Conservation (phyloP, 176 grass and related monocot species). For the Oryza rufipogon region DNA sequence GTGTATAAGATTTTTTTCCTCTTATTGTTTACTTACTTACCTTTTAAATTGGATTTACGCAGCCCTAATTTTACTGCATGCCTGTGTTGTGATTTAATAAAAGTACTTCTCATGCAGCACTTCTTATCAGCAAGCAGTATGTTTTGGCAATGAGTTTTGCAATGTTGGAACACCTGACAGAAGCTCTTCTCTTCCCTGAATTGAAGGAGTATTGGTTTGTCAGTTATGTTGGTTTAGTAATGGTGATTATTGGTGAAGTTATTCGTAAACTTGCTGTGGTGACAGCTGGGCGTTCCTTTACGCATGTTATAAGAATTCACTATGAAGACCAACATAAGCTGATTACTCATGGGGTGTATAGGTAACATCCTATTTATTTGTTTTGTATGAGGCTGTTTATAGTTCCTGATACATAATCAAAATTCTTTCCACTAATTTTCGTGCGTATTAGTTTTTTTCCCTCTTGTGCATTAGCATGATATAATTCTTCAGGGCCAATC, state of each 20-base stretch:
- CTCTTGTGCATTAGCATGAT: not conserved
- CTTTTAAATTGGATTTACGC: slow-evolving; percentile 24
- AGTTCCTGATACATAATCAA: not conserved
- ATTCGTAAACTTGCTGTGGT: slow-evolving; percentile 79
- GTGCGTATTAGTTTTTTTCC: not conserved
- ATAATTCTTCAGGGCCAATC: slow-evolving; percentile 8
- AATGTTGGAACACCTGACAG: slow-evolving; percentile 77
- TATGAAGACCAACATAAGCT: slow-evolving; percentile 77
- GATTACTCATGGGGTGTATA: slow-evolving; percentile 89
- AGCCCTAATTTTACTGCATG: slow-evolving; percentile 23
- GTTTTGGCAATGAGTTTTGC: slow-evolving; percentile 79
- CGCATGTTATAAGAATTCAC: slow-evolving; percentile 73
- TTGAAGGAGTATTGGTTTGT: slow-evolving; percentile 74
- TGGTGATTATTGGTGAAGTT: slow-evolving; percentile 83
- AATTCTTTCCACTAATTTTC: not conserved
- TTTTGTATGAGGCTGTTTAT: not conserved
- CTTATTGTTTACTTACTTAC: slow-evolving; percentile 21
- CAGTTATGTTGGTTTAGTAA: slow-evolving; percentile 70
- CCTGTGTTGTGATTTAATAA: slow-evolving; percentile 23
- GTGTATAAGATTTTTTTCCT: slow-evolving; percentile 5
- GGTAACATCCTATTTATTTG: slow-evolving; percentile 47
- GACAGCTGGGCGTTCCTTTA: slow-evolving; percentile 80
- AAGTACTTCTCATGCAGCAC: slow-evolving; percentile 63
- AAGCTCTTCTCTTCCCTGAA: slow-evolving; percentile 68
- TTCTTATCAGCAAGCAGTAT: slow-evolving; percentile 95